Percentiles rank a stretch among this genome's conserved stretches.
These are phyloP conservation scores for Oemleria cerasiformis DNA, from an alignment of 306 rosid genomes.

Conservation along the genomic window DNA sequence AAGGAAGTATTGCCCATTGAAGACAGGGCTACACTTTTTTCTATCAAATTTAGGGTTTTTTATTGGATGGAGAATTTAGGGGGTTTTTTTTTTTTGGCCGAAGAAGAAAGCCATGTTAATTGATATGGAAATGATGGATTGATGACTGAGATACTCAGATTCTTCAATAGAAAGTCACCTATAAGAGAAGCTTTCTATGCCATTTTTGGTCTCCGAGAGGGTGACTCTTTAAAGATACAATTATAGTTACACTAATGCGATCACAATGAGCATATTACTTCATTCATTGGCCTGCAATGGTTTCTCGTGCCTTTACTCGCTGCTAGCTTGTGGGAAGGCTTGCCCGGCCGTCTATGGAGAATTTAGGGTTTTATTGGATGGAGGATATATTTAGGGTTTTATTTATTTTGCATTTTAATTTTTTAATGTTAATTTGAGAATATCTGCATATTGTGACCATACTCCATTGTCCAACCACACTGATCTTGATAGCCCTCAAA, in stretches of 20 bases:
- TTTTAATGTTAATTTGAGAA: no score
- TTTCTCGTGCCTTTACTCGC: constrained; percentile 8
- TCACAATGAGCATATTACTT: no score
- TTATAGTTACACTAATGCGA: no score
- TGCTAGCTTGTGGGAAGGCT: background rate
- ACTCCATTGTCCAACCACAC: background rate
- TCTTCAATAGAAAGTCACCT: background rate
- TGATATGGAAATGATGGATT: constrained; percentile 1
- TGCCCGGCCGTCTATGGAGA: constrained; percentile 28
- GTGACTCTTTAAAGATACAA: background rate
- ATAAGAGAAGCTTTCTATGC: background rate
- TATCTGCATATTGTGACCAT: no score
- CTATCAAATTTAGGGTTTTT: constrained; percentile 43
- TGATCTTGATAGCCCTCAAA: background rate
- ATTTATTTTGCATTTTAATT: no score
- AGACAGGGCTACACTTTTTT: constrained; percentile 1
- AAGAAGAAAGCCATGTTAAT: no score
- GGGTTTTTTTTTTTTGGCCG: no score
- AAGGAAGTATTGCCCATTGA: constrained; percentile 52
- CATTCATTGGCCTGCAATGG: background rate
- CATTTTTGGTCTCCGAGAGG: background rate
- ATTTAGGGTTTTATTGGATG: no score
- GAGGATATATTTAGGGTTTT: no score
- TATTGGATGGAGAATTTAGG: constrained; percentile 7
- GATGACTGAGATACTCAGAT: background rate